phyloP scores from a whole-genome alignment of 768 basidiomycete genomes.

The Jaapia argillacea region DNA sequence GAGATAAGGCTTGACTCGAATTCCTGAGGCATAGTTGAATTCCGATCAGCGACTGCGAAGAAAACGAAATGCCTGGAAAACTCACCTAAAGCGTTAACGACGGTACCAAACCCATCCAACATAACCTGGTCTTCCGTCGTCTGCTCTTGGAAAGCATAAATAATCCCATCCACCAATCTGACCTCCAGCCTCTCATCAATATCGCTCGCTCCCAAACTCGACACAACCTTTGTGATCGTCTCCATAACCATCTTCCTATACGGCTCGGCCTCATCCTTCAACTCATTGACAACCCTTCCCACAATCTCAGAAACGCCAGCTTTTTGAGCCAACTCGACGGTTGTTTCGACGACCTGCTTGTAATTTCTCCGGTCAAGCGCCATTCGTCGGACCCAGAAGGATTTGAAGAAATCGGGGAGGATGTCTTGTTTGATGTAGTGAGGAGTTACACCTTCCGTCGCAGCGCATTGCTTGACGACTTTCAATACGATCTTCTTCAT shows the following conservation, averaged over 20 bases:
- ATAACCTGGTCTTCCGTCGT: slow-evolving; percentile 98
- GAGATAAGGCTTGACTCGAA: slow-evolving; percentile 96
- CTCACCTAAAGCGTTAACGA: slow-evolving; percentile 82
- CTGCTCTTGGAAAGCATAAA: slow-evolving; percentile 99
- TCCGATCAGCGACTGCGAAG: background rate
- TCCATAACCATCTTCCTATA: slow-evolving; percentile 99
- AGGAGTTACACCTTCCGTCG: slow-evolving; percentile 95
- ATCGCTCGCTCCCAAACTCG: slow-evolving; percentile 91
- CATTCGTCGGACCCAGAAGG: slow-evolving; percentile 98
- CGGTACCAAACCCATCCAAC: slow-evolving; percentile 96
- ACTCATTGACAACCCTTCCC: slow-evolving; percentile 74
- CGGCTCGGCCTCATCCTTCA: slow-evolving; percentile 86
- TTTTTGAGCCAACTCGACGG: slow-evolving; percentile 96
- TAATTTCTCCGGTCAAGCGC: slow-evolving; percentile 95
- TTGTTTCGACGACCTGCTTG: slow-evolving; percentile 95
- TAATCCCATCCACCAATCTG: slow-evolving; percentile 93
- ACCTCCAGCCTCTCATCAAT: slow-evolving; percentile 95
- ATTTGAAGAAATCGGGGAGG: slow-evolving; percentile 97
- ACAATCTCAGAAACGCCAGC: slow-evolving; percentile 95
- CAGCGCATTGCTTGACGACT: slow-evolving; percentile 97
- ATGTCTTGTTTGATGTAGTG: slow-evolving; percentile 97
- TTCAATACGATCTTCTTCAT: slow-evolving; percentile 99
- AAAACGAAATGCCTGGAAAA: slow-evolving; percentile 3
- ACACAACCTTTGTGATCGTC: slow-evolving; percentile 94
- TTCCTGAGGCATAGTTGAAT: slow-evolving; percentile 36